These are phyloP conservation scores for Cladophialophora exuberans DNA, from an alignment of 2,329 filamentous ascomycete species.

Conservation along the genomic window DNA sequence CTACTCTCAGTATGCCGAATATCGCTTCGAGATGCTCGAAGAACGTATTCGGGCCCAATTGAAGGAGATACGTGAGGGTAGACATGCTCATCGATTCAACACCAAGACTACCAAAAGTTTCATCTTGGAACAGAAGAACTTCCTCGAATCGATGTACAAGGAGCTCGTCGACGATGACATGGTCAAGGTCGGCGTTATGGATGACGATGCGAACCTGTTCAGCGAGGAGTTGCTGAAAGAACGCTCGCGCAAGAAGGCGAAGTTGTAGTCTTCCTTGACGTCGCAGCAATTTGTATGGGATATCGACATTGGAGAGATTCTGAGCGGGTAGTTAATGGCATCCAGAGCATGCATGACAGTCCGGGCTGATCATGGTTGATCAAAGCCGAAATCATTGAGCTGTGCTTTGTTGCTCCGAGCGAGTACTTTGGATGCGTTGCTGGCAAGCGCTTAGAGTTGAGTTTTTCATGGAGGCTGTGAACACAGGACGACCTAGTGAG, in stretches of 20 bases:
- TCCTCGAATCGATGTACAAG: conserved; percentile 45
- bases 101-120: conserved; percentile 38
- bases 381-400: too few species aligned
- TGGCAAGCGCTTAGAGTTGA: too few species aligned
- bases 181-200: conserved; percentile 42
- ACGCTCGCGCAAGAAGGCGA: conserved; percentile 35
- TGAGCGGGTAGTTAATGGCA: too few species aligned
- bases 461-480: too few species aligned
- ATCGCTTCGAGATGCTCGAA: conserved; percentile 65
- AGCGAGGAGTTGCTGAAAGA: conserved; percentile 42
- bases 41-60: conserved; percentile 57
- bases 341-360: too few species aligned
- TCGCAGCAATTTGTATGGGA: background rate
- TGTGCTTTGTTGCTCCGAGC: too few species aligned
- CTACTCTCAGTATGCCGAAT: conserved; percentile 65
- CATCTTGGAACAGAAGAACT: conserved; percentile 34
- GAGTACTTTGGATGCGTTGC: too few species aligned
- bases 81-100: conserved; percentile 40
- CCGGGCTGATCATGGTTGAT: too few species aligned
- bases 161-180: conserved; percentile 46
- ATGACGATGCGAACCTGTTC: conserved; percentile 40
- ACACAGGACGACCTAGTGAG: too few species aligned
- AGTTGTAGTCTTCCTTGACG: background rate
- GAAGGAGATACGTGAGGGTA: conserved; percentile 39
- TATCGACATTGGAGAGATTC: too few species aligned